Evolutionary conservation across 495 filamentous ascomycete genomes (phyloP).

Genomic region (Lasiosphaeria miniovina): DNA sequence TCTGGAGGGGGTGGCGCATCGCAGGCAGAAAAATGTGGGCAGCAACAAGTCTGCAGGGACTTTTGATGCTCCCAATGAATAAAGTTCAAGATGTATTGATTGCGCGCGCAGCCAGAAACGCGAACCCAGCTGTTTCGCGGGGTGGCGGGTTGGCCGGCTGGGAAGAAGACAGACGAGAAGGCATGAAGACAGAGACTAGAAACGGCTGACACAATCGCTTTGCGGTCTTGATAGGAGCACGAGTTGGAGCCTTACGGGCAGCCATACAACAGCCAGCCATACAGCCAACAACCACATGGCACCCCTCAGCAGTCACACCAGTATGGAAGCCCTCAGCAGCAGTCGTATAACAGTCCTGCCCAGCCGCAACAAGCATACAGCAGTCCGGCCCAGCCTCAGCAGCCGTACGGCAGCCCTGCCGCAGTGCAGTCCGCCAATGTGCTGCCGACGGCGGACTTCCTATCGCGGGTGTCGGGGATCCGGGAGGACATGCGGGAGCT

Average conservation of each 20-base stretch:
- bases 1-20: background rate
- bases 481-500: conserved; percentile 57
- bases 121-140: background rate
- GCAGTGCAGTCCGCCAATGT: conserved; percentile 31
- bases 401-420: conserved; percentile 17
- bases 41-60: too few species aligned
- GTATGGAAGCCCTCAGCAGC: conserved; percentile 18
- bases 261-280: conserved; percentile 13
- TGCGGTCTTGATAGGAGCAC: conserved; percentile 30
- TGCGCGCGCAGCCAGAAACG: too few species aligned
- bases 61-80: too few species aligned
- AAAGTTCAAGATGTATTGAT: too few species aligned
- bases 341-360: conserved; percentile 14
- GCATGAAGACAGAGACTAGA: background rate
- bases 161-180: background rate
- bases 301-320: conserved; percentile 11
- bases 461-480: conserved; percentile 55
- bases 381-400: conserved; percentile 10
- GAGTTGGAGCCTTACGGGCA: conserved; percentile 36
- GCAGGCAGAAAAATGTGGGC: too few species aligned
- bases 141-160: background rate
- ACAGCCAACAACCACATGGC: conserved; percentile 2
- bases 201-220: background rate
- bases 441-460: conserved; percentile 57
- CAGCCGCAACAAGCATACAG: conserved; percentile 3